A percentile compares a stretch with the other conserved stretches of the same genome.
phyloP scores from a whole-genome alignment of 2,329 filamentous ascomycete species.

The Claviceps sp. region DNA sequence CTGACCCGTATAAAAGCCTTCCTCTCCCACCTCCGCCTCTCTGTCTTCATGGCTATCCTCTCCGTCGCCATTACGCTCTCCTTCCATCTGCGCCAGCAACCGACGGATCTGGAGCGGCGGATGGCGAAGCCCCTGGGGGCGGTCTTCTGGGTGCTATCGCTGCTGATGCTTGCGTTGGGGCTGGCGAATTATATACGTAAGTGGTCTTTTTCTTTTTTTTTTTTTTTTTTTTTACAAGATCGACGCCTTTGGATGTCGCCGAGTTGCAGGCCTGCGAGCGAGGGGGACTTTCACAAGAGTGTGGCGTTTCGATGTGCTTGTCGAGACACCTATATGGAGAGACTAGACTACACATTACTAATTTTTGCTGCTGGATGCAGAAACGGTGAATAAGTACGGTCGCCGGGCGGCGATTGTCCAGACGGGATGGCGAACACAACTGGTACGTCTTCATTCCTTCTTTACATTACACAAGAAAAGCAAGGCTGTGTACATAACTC shows the following conservation, averaged over 20 bases:
- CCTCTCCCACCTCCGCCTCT: conserved; percentile 79
- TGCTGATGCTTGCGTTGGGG: conserved; percentile 65
- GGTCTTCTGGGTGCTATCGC: conserved; percentile 72
- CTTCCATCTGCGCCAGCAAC: conserved; percentile 72
- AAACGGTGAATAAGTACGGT: conserved; percentile 68
- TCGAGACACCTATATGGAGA: no score
- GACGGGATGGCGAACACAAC: conserved; percentile 83
- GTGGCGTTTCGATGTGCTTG: no score
- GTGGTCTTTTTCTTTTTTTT: background rate
- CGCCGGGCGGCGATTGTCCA: conserved; percentile 73
- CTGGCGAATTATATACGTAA: conserved; percentile 72
- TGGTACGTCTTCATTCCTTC: conserved; percentile 32
- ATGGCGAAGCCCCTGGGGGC: conserved; percentile 76
- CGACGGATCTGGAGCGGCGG: conserved; percentile 55
- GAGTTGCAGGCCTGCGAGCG: no score
- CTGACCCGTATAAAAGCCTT: conserved; percentile 38
- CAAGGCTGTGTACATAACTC: no score
- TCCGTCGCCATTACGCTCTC: conserved; percentile 82
- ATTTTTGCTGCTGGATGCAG: conserved; percentile 17
- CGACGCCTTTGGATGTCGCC: no score
- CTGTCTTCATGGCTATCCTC: conserved; percentile 83
- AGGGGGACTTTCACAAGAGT: no score
- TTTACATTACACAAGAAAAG: background rate
- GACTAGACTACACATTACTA: no score
- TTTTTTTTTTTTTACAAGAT: no score